Evolutionary conservation across 2,329 filamentous ascomycete genomes (phyloP).

Genomic region (Neofusicoccum ribis): DNA sequence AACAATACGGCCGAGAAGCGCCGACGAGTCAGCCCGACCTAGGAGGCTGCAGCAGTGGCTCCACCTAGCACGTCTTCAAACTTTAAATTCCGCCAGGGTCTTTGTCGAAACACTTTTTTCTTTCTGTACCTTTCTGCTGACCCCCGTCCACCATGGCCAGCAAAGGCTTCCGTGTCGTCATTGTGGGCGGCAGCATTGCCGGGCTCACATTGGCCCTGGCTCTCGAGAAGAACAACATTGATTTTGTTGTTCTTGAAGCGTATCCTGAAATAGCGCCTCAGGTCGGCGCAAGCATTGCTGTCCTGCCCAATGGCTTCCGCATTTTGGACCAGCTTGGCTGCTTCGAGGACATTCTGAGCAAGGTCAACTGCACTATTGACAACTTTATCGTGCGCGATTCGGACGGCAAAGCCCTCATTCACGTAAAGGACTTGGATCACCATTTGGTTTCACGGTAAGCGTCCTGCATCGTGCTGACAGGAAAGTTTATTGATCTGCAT

Average conservation of each 20-base stretch:
- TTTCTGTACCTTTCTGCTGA: too few species aligned
- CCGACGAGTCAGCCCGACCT: too few species aligned
- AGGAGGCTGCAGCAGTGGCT: too few species aligned
- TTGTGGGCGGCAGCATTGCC: slow-evolving; percentile 17
- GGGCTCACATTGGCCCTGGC: slow-evolving; percentile 13
- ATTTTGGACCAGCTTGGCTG: slow-evolving; percentile 30
- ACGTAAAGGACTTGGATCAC: neutral
- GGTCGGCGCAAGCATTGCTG: slow-evolving; percentile 25
- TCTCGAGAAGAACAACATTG: slow-evolving; percentile 5
- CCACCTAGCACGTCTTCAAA: too few species aligned
- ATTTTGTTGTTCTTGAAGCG: slow-evolving; percentile 24
- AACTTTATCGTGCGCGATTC: neutral
- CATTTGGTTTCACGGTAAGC: neutral
- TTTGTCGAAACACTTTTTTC: too few species aligned
- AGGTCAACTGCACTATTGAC: neutral
- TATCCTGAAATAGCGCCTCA: slow-evolving; percentile 24
- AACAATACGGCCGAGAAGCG: too few species aligned
- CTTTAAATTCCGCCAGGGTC: too few species aligned
- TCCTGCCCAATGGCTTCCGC: slow-evolving; percentile 24
- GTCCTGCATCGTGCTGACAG: neutral
- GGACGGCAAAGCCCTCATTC: neutral
- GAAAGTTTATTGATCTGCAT: too few species aligned
- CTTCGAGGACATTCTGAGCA: neutral
- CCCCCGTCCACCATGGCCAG: neutral
- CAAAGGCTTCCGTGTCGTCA: neutral